Evolutionary conservation across 1,139 yeast genomes (phyloP).

Genomic region (Fermentozyma sake): DNA sequence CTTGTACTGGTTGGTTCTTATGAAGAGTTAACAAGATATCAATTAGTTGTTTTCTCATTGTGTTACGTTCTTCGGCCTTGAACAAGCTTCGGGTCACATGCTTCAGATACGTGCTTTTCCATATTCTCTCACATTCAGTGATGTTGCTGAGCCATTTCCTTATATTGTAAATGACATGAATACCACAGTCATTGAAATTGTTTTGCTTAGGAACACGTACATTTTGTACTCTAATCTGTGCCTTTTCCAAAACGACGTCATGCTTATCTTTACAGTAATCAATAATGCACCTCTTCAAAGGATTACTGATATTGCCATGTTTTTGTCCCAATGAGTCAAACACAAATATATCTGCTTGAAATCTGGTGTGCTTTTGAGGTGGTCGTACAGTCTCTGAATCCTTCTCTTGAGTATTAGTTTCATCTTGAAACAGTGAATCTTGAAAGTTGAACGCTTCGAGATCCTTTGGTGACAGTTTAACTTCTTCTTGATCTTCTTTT

Average conservation of each 20-base stretch:
- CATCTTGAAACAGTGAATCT: not conserved
- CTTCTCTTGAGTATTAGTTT: not conserved
- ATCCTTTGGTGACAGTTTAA: not conserved
- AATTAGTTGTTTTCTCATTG: conserved; percentile 28
- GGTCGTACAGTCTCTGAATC: not conserved
- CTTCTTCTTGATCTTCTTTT: conserved; percentile 2
- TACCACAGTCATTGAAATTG: conserved; percentile 93
- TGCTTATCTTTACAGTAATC: conserved; percentile 69
- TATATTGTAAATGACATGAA: conserved; percentile 81
- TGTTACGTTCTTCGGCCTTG: conserved; percentile 28
- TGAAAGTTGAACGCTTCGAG: conserved; percentile 1
- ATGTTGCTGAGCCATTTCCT: conserved; percentile 58
- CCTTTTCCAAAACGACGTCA: conserved; percentile 41
- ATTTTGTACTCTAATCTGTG: conserved; percentile 37
- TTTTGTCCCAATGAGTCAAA: conserved; percentile 72
- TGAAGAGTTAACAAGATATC: conserved; percentile 25
- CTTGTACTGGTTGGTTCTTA: conserved; percentile 8
- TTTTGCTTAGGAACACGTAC: conserved; percentile 79
- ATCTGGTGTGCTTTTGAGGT: not conserved
- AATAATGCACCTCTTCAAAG: conserved; percentile 60
- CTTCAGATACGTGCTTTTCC: conserved; percentile 33
- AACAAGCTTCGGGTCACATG: conserved; percentile 14
- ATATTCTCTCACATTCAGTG: conserved; percentile 43
- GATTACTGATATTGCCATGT: conserved; percentile 50
- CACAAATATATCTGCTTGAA: conserved; percentile 54